These are phyloP conservation scores for Mycena galericulata DNA, from an alignment of 768 basidiomycete species.

Conservation along the genomic window DNA sequence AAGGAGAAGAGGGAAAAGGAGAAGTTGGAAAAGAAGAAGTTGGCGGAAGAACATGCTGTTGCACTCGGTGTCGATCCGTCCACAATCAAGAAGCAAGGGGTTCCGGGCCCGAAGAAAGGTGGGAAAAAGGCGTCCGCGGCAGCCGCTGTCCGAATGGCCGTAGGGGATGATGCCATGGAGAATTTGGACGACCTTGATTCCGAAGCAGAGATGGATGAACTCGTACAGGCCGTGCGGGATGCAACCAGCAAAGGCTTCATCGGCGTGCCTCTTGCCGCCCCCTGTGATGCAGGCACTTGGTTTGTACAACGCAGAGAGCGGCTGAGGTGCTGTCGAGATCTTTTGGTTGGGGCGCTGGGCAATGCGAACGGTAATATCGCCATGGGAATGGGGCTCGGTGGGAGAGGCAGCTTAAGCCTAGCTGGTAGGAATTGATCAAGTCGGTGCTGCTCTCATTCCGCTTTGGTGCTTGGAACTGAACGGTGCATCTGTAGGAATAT, in stretches of 20 bases:
- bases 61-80: conserved; percentile 64
- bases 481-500: neutral
- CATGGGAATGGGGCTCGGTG: conserved; percentile 42
- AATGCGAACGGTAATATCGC: conserved; percentile 51
- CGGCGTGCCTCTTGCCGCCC: conserved; percentile 76
- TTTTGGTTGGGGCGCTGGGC: conserved; percentile 66
- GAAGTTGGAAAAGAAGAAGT: conserved; percentile 84
- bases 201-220: conserved; percentile 84
- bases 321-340: conserved; percentile 67
- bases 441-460: neutral
- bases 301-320: conserved; percentile 83
- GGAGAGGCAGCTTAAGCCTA: conserved; percentile 37
- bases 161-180: conserved; percentile 72
- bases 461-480: neutral
- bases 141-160: conserved; percentile 62
- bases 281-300: conserved; percentile 82
- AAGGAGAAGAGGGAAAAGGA: conserved; percentile 87
- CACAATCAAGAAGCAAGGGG: conserved; percentile 57
- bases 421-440: conserved; percentile 36
- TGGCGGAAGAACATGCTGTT: conserved; percentile 77
- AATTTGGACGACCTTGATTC: conserved; percentile 86
- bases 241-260: conserved; percentile 70
- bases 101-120: conserved; percentile 64
- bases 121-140: conserved; percentile 72
- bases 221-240: conserved; percentile 70